Conservation (phyloP, 768 basidiomycete species). For the Leccinum ochraceum region DNA sequence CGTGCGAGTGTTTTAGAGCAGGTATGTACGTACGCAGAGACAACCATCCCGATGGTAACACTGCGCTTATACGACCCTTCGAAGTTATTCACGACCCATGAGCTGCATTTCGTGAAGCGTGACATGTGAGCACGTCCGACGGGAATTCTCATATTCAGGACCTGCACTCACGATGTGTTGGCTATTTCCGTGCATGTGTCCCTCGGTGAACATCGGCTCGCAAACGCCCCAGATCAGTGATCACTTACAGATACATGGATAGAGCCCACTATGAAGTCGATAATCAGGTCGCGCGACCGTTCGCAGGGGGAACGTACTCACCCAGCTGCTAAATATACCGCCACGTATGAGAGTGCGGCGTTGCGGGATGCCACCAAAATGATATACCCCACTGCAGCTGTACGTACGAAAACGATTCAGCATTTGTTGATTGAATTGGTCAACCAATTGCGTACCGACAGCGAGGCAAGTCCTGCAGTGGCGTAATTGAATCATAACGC, state of each 20-base stretch:
- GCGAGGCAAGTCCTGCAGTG: constrained; percentile 25
- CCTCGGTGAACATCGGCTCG: neutral
- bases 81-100: constrained; percentile 68
- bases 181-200: constrained; percentile 37
- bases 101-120: constrained; percentile 27
- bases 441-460: constrained; percentile 24
- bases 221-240: neutral
- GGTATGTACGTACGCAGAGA: constrained; percentile 55
- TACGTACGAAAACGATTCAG: neutral
- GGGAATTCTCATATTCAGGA: neutral
- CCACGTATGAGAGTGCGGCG: constrained; percentile 68
- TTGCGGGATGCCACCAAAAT: constrained; percentile 65
- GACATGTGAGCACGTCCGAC: neutral
- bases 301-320: constrained; percentile 30
- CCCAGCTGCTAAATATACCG: constrained; percentile 70
- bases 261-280: constrained; percentile 57
- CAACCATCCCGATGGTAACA: constrained; percentile 68
- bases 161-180: constrained; percentile 51
- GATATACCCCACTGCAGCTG: constrained; percentile 65
- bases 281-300: neutral
- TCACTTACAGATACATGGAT: constrained; percentile 66
- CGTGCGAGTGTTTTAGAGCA: neutral
- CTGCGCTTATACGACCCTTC: constrained; percentile 78
- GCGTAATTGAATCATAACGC: neutral
- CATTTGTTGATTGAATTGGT: neutral